Conservation (phyloP, 352 stramenopile species). For the Globisporangium radiosum region DNA sequence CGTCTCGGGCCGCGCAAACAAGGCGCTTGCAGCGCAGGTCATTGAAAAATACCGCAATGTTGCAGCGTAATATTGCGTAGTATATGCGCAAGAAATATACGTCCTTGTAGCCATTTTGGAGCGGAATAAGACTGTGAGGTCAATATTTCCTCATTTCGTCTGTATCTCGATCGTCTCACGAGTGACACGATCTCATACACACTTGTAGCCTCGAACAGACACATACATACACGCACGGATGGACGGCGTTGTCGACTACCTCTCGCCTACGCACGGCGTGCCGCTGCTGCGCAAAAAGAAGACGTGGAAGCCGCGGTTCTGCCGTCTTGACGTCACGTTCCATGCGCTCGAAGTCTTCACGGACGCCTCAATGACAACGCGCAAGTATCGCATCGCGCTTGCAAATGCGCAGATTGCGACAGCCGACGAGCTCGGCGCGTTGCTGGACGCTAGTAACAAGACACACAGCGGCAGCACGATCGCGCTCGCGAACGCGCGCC, state of each 20-base stretch:
- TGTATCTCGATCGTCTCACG: not conserved
- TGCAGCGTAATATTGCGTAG: too few species aligned
- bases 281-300: slow-evolving; percentile 25
- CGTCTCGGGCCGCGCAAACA: slow-evolving; percentile 34
- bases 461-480: slow-evolving; percentile 12
- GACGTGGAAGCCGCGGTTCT: slow-evolving; percentile 43
- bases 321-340: slow-evolving; percentile 36
- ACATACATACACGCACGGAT: slow-evolving; percentile 11
- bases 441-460: slow-evolving; percentile 20
- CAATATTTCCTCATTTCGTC: not conserved
- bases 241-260: slow-evolving; percentile 55
- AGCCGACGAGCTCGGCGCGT: slow-evolving; percentile 46
- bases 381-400: slow-evolving; percentile 43
- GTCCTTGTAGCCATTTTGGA: too few species aligned
- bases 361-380: slow-evolving; percentile 30
- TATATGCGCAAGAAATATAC: too few species aligned
- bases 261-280: slow-evolving; percentile 18
- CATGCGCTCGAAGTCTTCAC: slow-evolving; percentile 57
- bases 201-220: not conserved
- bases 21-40: slow-evolving; percentile 35
- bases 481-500: slow-evolving; percentile 43
- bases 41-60: slow-evolving; percentile 19
- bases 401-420: slow-evolving; percentile 30
- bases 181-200: too few species aligned
- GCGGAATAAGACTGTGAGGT: not conserved